Conservation (phyloP, 441 rosid genomes). For the Euphorbia schlechtendalii region DNA sequence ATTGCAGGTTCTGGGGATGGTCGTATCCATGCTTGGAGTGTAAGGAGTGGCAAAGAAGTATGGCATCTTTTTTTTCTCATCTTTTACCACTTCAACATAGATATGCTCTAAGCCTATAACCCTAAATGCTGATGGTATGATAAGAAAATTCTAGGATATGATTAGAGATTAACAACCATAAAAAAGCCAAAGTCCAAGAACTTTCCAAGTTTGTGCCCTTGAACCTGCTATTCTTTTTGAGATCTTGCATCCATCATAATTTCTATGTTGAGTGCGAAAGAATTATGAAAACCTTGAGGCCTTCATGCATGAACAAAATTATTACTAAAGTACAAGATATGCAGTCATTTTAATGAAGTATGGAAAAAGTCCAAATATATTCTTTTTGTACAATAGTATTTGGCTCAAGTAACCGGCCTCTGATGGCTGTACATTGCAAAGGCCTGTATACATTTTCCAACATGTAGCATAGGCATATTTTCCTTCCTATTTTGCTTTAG, state of each 20-base stretch:
- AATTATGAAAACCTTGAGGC: no score
- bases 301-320: no score
- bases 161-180: not conserved
- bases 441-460: not conserved
- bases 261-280: not conserved
- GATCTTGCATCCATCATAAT: not conserved
- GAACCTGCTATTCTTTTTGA: not conserved
- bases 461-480: not conserved
- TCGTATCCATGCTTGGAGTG: slow-evolving; percentile 81
- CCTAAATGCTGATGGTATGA: not conserved
- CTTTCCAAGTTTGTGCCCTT: no score
- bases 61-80: slow-evolving; percentile 19
- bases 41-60: slow-evolving; percentile 86
- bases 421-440: not conserved
- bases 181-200: not conserved
- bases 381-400: not conserved
- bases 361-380: no score
- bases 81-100: no score
- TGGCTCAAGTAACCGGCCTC: not conserved
- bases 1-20: slow-evolving; percentile 88
- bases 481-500: not conserved
- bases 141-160: not conserved
- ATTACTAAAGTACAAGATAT: no score
- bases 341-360: no score
- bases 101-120: no score